A percentile compares a stretch with the other conserved stretches of the same genome.
phyloP scores from a whole-genome alignment of 2,329 filamentous ascomycete genomes.

The Calonectria crousiana region DNA sequence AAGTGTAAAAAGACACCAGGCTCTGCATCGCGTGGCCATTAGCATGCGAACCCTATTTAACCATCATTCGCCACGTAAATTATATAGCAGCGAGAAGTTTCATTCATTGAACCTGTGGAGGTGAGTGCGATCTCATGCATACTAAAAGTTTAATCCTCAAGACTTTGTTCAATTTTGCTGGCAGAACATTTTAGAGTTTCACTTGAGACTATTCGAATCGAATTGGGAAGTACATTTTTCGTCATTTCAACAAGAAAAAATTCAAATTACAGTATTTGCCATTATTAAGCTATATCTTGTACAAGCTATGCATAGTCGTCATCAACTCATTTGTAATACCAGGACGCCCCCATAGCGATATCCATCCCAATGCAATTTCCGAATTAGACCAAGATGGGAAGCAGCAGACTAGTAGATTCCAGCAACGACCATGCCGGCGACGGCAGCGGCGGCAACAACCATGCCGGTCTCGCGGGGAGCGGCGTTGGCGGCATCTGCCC shows the following conservation, averaged over 20 bases:
- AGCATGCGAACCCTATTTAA: background rate
- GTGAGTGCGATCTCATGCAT: too few species aligned
- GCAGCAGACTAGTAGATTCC: background rate
- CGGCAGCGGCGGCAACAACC: constrained; percentile 2
- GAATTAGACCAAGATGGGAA: background rate
- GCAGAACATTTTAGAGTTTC: background rate
- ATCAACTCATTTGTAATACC: background rate
- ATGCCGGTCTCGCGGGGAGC: constrained; percentile 14
- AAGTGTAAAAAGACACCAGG: background rate
- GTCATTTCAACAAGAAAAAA: background rate
- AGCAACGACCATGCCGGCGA: constrained; percentile 9
- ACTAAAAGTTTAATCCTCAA: too few species aligned
- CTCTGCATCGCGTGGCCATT: background rate
- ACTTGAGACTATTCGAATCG: background rate
- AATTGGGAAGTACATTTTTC: background rate
- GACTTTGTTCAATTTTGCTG: background rate
- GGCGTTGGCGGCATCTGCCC: background rate
- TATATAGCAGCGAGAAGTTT: background rate
- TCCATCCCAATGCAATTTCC: background rate
- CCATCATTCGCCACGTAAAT: background rate
- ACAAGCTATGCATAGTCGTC: background rate
- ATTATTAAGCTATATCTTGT: background rate
- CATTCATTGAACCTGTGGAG: too few species aligned
- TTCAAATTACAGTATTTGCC: background rate
- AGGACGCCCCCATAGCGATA: background rate